A percentile compares a stretch with the other conserved stretches of the same genome.
Evolutionary conservation across 352 stramenopile species (phyloP).

Genomic region (Pythium brachiatum): DNA sequence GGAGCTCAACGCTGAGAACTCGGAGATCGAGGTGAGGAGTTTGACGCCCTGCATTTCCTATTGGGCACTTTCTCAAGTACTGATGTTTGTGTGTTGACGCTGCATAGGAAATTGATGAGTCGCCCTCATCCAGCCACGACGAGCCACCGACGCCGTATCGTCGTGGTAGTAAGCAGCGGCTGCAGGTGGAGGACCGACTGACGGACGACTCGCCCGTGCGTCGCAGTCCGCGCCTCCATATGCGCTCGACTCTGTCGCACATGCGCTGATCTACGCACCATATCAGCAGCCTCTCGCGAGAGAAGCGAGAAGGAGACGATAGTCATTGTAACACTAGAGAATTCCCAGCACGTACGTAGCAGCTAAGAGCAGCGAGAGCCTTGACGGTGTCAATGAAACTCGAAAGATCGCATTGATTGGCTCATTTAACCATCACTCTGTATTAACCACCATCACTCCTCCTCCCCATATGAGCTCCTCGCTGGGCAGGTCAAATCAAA

Average conservation of each 20-base stretch:
- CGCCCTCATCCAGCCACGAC: not conserved
- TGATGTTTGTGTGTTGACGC: not conserved
- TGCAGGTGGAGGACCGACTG: constrained; percentile 6
- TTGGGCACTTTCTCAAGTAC: too few species aligned
- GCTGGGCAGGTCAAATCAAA: not conserved
- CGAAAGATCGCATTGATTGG: not conserved
- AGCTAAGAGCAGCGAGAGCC: not conserved
- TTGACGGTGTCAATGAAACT: not conserved
- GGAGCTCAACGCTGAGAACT: constrained; percentile 6
- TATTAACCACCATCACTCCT: constrained; percentile 17
- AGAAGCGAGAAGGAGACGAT: not conserved
- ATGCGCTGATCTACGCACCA: constrained; percentile 14
- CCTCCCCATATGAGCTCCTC: not conserved
- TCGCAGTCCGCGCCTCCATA: constrained; percentile 20
- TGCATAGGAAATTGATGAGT: constrained; percentile 16
- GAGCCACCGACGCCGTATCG: constrained; percentile 3
- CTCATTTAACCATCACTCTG: constrained; percentile 10
- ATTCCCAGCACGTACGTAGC: too few species aligned
- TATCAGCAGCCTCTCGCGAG: not conserved
- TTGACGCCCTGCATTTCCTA: too few species aligned
- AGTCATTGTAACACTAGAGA: constrained; percentile 13
- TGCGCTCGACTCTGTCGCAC: constrained; percentile 11
- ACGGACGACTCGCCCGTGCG: constrained; percentile 2
- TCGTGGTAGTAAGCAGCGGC: not conserved
- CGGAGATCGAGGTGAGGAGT: constrained; percentile 22